Base-by-base conservation (phyloP, 225 moss, liverwort and hornwort genomes). In the Ulota crispa region DNA sequence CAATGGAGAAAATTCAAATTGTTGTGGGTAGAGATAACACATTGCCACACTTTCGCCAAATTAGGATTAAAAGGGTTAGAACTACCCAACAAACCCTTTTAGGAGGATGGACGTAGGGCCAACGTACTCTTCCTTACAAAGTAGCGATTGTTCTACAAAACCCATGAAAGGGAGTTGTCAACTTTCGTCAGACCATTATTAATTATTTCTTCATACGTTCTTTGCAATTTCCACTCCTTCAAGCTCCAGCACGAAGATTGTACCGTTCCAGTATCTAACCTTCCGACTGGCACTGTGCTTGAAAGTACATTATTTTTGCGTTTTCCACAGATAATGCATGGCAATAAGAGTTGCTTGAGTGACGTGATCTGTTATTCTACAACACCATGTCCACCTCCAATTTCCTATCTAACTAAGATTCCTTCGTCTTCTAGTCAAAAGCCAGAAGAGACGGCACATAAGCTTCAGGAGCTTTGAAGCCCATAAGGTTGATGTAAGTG, bases 401-500 rank as follows among this genome's bases (percentile, higher is more conserved):
- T 72, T 60, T 81, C 30, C 54, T 82, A 74, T 52, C 32, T 37
- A 73, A 53, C 3, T 57, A 12, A 31, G 2, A 30, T 21, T 59
- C 61, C 66, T 65, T 45, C n/a, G n/a, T n/a, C 1, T 45, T 68
- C 84, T 86, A 85, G 63, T 91, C 87, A 74, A 87, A 89, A 11
- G 85, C 81, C 73, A 91, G 65, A 78, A 91, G 89, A 30, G 91
- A 87, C 59, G 96, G 93, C 88, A 94, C 96, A 55, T 99, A 99
- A 64, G 78, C 86, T 84, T 89, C 84, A 19, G 99, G 99, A 79
- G 99, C 92, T 82, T 91, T 81, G 59, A 99, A 99, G 26, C 99
- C 99, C 92, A 99, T 86, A 43, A 99, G 93, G 47, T 99, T 99
- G 71, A 99, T 84, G 9, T 86, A 94, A 16, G 99, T 99, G 19